phyloP scores from a whole-genome alignment of 345 rosid species.

The Arabidopsis suecica region DNA sequence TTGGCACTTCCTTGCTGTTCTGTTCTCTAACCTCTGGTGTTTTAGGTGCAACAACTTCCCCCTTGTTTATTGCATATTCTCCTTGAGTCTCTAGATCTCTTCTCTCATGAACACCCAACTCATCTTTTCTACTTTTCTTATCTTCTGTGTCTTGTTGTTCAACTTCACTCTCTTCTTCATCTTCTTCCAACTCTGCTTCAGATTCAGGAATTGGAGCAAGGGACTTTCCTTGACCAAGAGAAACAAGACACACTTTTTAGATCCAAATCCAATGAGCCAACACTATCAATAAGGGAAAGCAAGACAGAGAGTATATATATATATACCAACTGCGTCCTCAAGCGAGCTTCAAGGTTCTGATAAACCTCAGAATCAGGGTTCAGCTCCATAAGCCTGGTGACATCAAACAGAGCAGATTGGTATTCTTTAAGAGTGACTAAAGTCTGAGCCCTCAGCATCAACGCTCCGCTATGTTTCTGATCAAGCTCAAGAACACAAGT shows the following conservation, averaged over 20 bases:
- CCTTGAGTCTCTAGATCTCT: constrained; percentile 39
- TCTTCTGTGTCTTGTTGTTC: constrained; percentile 38
- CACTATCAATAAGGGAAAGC: background rate
- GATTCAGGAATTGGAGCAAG: constrained; percentile 96
- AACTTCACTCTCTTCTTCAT: constrained; percentile 51
- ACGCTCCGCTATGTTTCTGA: constrained; percentile 81
- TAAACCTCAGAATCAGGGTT: constrained; percentile 87
- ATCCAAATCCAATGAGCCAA: background rate
- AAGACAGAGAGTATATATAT: background rate
- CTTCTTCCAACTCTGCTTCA: constrained; percentile 84
- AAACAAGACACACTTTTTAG: constrained; percentile 35
- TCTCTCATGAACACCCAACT: constrained; percentile 8
- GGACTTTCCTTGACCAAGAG: constrained; percentile 84
- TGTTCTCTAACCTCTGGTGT: constrained; percentile 47
- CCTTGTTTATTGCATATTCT: constrained; percentile 10
- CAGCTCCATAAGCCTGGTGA: constrained; percentile 79
- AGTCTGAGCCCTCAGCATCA: constrained; percentile 95
- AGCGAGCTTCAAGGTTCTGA: constrained; percentile 76
- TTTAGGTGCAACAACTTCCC: constrained; percentile 44
- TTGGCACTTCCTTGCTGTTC: constrained; percentile 43
- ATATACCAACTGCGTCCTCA: constrained; percentile 86
- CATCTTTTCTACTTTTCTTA: constrained; percentile 29
- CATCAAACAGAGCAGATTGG: constrained; percentile 87
- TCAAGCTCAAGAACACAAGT: constrained; percentile 94
- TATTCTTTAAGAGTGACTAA: constrained; percentile 86